phyloP scores from a whole-genome alignment of 441 rosid species.

The Jatropha multifida region DNA sequence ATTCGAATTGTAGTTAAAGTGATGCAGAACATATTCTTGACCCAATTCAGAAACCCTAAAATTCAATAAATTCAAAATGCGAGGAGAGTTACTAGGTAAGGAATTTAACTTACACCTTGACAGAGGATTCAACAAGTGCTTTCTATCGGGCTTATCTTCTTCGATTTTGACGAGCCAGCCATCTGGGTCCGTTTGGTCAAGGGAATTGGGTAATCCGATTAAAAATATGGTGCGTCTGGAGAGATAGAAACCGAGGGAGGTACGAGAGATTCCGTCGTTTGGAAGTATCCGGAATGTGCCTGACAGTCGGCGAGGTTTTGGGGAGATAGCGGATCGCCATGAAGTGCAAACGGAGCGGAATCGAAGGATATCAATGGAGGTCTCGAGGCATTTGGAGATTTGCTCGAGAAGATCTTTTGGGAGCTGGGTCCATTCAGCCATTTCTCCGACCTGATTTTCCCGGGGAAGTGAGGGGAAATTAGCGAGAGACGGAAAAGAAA shows the following conservation, averaged over 20 bases:
- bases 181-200: constrained; percentile 23
- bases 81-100: constrained; percentile 46
- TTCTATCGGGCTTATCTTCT: constrained; percentile 37
- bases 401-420: constrained; percentile 65
- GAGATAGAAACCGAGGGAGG: constrained; percentile 59
- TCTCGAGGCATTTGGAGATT: constrained; percentile 45
- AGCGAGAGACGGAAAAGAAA: not conserved
- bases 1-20: constrained; percentile 31
- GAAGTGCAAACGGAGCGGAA: constrained; percentile 74
- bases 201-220: constrained; percentile 34
- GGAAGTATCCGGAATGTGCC: constrained; percentile 56
- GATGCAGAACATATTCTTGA: constrained; percentile 64
- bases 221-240: constrained; percentile 63
- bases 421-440: constrained; percentile 64
- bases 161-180: constrained; percentile 72
- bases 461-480: not conserved
- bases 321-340: constrained; percentile 61
- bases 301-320: constrained; percentile 35
- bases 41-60: constrained; percentile 57
- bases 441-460: constrained; percentile 15
- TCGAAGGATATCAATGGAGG: constrained; percentile 54
- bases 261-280: constrained; percentile 39
- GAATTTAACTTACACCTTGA: constrained; percentile 32
- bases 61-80: constrained; percentile 41
- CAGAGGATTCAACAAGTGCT: constrained; percentile 61